Evolutionary conservation across 192 early-diverging fungal genomes (phyloP), one percentile per base, ranked within the genome.

Genomic region (Coemansia sp.): DNA sequence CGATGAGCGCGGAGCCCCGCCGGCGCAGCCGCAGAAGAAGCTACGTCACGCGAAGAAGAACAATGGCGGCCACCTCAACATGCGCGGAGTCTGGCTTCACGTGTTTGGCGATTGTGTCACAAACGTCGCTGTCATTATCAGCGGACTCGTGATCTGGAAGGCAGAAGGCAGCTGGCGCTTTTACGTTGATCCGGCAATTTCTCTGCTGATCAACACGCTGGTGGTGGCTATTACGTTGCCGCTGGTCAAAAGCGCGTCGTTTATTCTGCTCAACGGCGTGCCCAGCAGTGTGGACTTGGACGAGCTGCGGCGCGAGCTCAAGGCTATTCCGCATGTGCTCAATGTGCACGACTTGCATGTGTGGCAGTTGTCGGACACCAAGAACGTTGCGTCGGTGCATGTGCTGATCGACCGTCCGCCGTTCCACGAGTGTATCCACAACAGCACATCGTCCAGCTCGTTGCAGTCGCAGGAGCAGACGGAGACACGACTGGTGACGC

Each of bases 261-360:
- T 77, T 59, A 89, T 97, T 58, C 72, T 97, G 27, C 74, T 97
- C 37, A 93, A 94, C 72, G 89, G 86, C 37, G 91, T 89, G 8
- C 95, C 95, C 1, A 67, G 65, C 26, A 76, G 77, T 14, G 77
- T 97, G 12, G 68, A 83, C 22, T 66, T 95, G 47, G 86, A 88
- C 2, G 62, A 74, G 51, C 77, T 97, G 17, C 85, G 86, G 37
- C 64, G 55, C n/a, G 83, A 85, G 26, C 74, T 97, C 48, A 63
- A 71, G 56, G 77, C 84, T 0, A 82, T 90, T 19, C 82, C 82
- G 8, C 86, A 84, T 50, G 86, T 97, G 4, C 38, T 89, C 2
- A 89, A 86, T 11, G 82, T 95, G 47, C 95, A 97, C 64, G 95
- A 97, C 61, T 64, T 97, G 19, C 95, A 97, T 68, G 89, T 97